Base-by-base conservation (phyloP, 306 rosid species). In the Glycine latifolia region DNA sequence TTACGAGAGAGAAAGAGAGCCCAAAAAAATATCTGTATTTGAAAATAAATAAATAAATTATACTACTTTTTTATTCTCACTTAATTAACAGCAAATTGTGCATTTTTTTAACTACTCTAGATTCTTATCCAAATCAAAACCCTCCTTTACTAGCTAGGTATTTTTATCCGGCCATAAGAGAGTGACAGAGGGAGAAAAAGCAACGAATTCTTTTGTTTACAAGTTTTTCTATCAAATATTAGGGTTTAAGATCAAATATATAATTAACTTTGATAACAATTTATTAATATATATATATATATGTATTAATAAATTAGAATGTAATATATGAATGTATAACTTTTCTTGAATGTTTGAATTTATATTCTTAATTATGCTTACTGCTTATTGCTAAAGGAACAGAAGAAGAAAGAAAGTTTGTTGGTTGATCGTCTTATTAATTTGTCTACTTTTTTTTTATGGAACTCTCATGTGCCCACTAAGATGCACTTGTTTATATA, bases 41-140 rank as follows among this genome's bases (percentile, higher is more conserved):
- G 0, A 16, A 26, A 37, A 37, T 37, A 37, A 26, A 10, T 9
- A 4, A 43, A 26, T 26, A 26, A 43, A 17, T 71, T 7, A 49
- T 31, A 6, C 8, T 26, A 20, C 43, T 71, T 7, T 37, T 35
- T 71, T 47, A 7, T 37, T 54, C 52, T 72, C 73, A 44, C 55
- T 10, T 10, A 39, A 17, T 54, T 55, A 35, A 33, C 48, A 50
- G 1, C 49, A 52, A 5, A 72, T 0, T 50, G 8, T 71, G 15
- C 73, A 67, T 44, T 43, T 43, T 67, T 44, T 47, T 47, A 47
- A 71, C 46, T 8, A 54, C 35, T 35, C 37, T 73, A 35, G 3
- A 39, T 41, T 56, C 67, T 74, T 39, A 55, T 73, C 78, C 67
- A 39, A 10, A 73, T 73, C 39, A 73, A 56, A 55, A 37, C 15